Base-by-base conservation (phyloP, 495 filamentous ascomycete species). In the Penicillium daleae region DNA sequence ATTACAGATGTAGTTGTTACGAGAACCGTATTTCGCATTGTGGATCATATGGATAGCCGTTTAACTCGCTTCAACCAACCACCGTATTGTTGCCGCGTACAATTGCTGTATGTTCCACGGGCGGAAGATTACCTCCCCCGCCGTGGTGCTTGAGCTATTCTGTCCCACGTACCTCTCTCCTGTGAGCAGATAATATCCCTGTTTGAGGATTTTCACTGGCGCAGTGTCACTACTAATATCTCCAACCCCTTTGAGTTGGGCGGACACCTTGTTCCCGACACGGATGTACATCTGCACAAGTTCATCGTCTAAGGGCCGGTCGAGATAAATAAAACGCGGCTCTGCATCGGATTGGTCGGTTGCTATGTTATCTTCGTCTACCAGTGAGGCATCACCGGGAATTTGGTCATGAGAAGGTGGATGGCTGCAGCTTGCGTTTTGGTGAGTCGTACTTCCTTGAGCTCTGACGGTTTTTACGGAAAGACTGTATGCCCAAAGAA, bases 251-350 rank as follows among this genome's bases (percentile, higher is more conserved):
- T 56, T 56, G 1, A 56, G 22, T 3, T 40, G 54, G 54, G 54
- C 54, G 6, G 54, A 56, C 54, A 56, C 24, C 22, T 56, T 56
- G 24, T 40, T 40, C 12, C 54, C 54, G 15, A 56, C 54, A 27
- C 33, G 54, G 13, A 56, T 56, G 22, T 56, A 56, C n/a, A 19
- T 56, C 33, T 56, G 54, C 8, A 56, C 54, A 5, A 56, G 54
- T 7, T 56, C 54, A 40, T 56, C 54, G 54, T 56, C 54, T n/a
- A 56, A 15, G 29, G 54, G 54, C n/a, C 54, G 54, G 24, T 56
- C 54, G n/a, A 56, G 33, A n/a, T 19, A 19, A 56, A 56, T 17
- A 33, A 15, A 56, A 27, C 22, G 19, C 21, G 54, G 31, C 21
- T 56, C 54, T 22, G 10, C 22, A n/a, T 56, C 54, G 22, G 54